Evolutionary conservation across 768 basidiomycete species (phyloP).

Genomic region (Rhodocollybia butyracea): DNA sequence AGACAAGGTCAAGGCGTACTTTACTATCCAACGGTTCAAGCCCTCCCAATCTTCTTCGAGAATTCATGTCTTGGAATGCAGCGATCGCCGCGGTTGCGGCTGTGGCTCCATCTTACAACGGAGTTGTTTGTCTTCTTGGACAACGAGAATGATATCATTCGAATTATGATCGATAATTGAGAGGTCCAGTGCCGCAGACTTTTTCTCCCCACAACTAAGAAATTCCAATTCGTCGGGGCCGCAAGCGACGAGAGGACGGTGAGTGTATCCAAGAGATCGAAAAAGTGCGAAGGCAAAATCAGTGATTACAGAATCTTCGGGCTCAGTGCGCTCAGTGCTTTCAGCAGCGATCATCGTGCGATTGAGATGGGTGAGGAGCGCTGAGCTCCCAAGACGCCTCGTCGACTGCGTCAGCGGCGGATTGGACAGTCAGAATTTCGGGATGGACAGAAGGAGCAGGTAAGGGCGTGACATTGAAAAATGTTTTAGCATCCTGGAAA

Average conservation of each 20-base stretch:
- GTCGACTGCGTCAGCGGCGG: conserved; percentile 2
- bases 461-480: conserved; percentile 21
- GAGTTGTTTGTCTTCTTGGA: conserved; percentile 23
- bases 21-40: neutral
- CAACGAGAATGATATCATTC: conserved; percentile 16
- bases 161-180: conserved; percentile 23
- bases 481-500: conserved; percentile 18
- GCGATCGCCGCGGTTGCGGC: conserved; percentile 19
- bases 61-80: conserved; percentile 20
- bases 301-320: conserved; percentile 30
- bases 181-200: conserved; percentile 23
- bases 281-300: conserved; percentile 31
- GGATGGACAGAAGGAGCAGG: conserved; percentile 15
- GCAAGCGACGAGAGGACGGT: conserved; percentile 9
- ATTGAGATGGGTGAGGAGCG: conserved; percentile 15
- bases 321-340: too few relatives aligned
- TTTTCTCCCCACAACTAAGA: conserved; percentile 24
- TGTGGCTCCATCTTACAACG: neutral
- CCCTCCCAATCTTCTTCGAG: neutral
- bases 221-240: conserved; percentile 23
- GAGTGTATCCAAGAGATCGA: conserved; percentile 17
- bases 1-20: neutral
- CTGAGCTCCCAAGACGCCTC: neutral
- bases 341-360: conserved; percentile 16
- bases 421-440: neutral